Evolutionary conservation across 495 filamentous ascomycete genomes (phyloP), one percentile per base, ranked within the genome.

Genomic region (Astrocystis sublimbata): DNA sequence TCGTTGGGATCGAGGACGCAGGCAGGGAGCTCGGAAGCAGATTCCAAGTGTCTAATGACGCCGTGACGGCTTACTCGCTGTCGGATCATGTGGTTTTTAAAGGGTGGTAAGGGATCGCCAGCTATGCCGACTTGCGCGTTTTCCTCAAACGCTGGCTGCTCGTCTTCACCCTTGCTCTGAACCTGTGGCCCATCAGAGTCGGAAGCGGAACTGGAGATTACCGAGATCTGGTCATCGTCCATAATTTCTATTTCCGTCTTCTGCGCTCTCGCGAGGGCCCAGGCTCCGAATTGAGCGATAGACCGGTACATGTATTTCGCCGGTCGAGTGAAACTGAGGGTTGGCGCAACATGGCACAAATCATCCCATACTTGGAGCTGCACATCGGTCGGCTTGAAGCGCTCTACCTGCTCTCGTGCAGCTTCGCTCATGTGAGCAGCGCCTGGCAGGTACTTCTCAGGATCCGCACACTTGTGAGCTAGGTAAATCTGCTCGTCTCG

Each of bases 311-410:
- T 96, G 70, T 89, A 90, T 68, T 97, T 98, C 9, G 93, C 93
- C 1, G 93, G 93, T n/a, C 86, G 80, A 0, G 93, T 97, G 68
- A 93, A 98, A 71, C 90, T 93, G 12, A 98, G 78, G 1, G 92
- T 96, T 5, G 92, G 90, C 2, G 88, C 90, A 12, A 96, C 93
- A 70, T 98, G 93, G 62, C 93, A 98, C 17, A 96, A 77, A 68
- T 96, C 86, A 31, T 97, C 93, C 91, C 93, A 97, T 6, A 98
- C 89, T 73, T 98, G 93, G n/a, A 98, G 79, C 71, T 96, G 92
- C 8, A 98, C 93, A 69, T 96, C 87, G 0, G 93, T 98, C 2
- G 91, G 89, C 35, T 84, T 82, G 68, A 89, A 94, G 40, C 83
- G 85, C 24, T 80, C 73, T 17, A 96, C 65, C 15, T 88, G 83